Evolutionary conservation across 2,329 filamentous ascomycete species (phyloP).

Genomic region (Dactylella cylindrospora): DNA sequence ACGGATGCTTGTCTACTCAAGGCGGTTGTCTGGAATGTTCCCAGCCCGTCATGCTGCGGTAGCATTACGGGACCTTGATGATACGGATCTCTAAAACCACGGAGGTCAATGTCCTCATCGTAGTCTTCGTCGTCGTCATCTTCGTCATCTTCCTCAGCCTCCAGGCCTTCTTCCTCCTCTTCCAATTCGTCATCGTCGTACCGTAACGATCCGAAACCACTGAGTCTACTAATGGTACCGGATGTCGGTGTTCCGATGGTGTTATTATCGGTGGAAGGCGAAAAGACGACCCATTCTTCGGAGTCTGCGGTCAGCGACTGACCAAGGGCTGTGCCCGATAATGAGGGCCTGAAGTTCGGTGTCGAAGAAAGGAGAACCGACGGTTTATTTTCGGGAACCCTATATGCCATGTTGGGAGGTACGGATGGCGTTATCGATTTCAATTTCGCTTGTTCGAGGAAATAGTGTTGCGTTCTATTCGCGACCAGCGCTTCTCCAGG

Average conservation of each 20-base stretch:
- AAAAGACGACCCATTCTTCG: slow-evolving; percentile 94
- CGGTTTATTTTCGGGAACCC: slow-evolving; percentile 39
- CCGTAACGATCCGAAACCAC: slow-evolving; percentile 69
- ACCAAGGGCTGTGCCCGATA: slow-evolving; percentile 24
- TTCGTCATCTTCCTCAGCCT: slow-evolving; percentile 54
- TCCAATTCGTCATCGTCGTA: slow-evolving; percentile 56
- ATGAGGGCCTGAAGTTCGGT: slow-evolving; percentile 30
- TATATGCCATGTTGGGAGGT: slow-evolving; percentile 28
- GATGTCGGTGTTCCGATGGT: slow-evolving; percentile 69
- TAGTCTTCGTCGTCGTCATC: slow-evolving; percentile 71
- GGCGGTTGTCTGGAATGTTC: slow-evolving; percentile 68
- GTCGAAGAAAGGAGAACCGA: slow-evolving; percentile 12
- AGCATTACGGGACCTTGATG: slow-evolving; percentile 66
- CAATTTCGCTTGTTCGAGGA: slow-evolving; percentile 8
- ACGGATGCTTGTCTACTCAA: slow-evolving; percentile 59
- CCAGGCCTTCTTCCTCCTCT: slow-evolving; percentile 52
- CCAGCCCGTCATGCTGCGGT: slow-evolving; percentile 89
- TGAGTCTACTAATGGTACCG: slow-evolving; percentile 74
- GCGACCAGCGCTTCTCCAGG: slow-evolving; percentile 25
- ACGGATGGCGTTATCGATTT: not conserved
- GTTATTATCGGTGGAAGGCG: slow-evolving; percentile 65
- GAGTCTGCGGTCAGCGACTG: slow-evolving; percentile 43
- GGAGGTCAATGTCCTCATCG: slow-evolving; percentile 63
- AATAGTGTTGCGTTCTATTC: slow-evolving; percentile 7
- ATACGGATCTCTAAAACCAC: slow-evolving; percentile 53